Percentiles rank a stretch among this genome's conserved stretches.
phyloP scores from a whole-genome alignment of 2,329 filamentous ascomycete species.

The Fusarium nurragi region DNA sequence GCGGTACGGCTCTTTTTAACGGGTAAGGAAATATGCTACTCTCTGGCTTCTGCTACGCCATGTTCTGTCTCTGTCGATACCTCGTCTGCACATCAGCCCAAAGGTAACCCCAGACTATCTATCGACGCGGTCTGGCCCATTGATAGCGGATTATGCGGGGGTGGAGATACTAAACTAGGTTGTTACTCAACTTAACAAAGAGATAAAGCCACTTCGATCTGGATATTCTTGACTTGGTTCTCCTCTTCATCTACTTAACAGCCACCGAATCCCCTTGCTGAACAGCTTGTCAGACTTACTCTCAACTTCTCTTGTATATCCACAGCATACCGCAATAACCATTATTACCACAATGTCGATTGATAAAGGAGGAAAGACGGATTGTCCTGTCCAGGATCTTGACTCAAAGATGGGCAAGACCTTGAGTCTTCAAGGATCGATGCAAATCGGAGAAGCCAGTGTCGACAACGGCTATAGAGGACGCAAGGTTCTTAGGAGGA shows the following conservation, averaged over 20 bases:
- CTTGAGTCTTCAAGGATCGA: conserved; percentile 27
- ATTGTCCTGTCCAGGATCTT: not conserved
- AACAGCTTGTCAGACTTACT: not conserved
- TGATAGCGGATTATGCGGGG: conserved; percentile 13
- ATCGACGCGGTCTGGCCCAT: not conserved
- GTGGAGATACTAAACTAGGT: conserved; percentile 8
- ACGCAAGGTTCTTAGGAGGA: conserved; percentile 14
- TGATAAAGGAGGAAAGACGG: conserved; percentile 19
- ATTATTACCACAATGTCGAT: conserved; percentile 1
- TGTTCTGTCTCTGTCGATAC: not conserved
- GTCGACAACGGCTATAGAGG: not conserved
- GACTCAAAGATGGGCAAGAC: conserved; percentile 23
- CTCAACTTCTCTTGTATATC: not conserved
- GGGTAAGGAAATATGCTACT: conserved; percentile 3
- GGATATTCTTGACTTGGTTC: not conserved
- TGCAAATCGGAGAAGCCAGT: conserved; percentile 18
- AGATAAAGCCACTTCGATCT: conserved; percentile 1
- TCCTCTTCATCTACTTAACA: conserved; percentile 11
- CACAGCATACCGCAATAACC: not conserved
- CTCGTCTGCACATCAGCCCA: not conserved
- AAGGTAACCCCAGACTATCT: conserved; percentile 11
- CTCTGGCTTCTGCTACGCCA: not conserved
- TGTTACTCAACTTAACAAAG: not conserved
- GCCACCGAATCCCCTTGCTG: not conserved
- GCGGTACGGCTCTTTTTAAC: conserved; percentile 7